These are phyloP conservation scores for Epichloe uncinata DNA, from an alignment of 2,329 filamentous ascomycete genomes.

Conservation along the genomic window DNA sequence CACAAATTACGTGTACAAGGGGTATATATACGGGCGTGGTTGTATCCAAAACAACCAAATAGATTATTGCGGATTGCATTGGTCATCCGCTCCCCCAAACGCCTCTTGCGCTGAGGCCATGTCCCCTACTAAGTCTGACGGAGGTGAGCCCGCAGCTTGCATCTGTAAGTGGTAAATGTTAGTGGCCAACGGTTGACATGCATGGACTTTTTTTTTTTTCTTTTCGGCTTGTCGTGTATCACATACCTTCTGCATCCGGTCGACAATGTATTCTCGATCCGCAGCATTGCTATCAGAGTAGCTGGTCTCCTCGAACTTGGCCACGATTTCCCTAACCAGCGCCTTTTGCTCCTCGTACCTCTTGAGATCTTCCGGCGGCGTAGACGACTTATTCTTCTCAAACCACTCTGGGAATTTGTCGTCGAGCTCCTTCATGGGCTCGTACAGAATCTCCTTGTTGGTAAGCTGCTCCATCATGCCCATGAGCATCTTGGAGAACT, in stretches of 20 bases:
- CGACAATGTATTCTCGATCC: constrained; percentile 86
- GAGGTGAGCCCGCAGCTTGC: constrained; percentile 89
- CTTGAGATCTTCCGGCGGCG: constrained; percentile 57
- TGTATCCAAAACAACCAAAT: constrained; percentile 9
- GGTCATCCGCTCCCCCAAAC: constrained; percentile 47
- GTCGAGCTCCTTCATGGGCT: constrained; percentile 95
- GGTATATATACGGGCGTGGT: constrained; percentile 14
- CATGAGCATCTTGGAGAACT: constrained; percentile 88
- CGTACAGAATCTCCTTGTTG: constrained; percentile 95
- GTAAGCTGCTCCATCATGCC: constrained; percentile 99
- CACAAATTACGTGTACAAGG: constrained; percentile 8
- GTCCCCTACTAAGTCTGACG: constrained; percentile 80
- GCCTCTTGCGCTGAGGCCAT: constrained; percentile 72
- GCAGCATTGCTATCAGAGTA: constrained; percentile 73
- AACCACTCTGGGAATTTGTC: constrained; percentile 90
- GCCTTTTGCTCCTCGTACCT: constrained; percentile 70
- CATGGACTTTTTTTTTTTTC: no score
- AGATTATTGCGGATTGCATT: constrained; percentile 47
- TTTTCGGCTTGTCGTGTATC: background rate
- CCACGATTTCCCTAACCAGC: constrained; percentile 76
- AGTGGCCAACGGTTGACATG: background rate
- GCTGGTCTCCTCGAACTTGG: constrained; percentile 67
- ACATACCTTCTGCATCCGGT: constrained; percentile 90
- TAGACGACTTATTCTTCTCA: constrained; percentile 55
- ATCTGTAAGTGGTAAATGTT: constrained; percentile 44